Percentiles rank a stretch among this genome's conserved stretches.
Conservation (phyloP, 2,329 filamentous ascomycete species). For the Beauveria sp. region DNA sequence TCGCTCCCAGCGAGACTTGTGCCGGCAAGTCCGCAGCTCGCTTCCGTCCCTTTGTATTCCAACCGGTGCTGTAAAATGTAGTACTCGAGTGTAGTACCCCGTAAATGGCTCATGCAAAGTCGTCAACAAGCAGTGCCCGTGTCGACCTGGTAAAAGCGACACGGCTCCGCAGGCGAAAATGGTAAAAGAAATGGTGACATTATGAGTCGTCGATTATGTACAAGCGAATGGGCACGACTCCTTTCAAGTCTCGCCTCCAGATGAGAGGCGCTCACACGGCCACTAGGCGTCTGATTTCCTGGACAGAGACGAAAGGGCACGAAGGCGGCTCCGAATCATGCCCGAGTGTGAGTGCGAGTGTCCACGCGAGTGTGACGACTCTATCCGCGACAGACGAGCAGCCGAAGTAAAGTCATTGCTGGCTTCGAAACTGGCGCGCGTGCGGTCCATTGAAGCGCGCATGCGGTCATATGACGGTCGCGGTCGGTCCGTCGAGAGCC, state of each 20-base stretch:
- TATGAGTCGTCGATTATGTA: conserved; percentile 24
- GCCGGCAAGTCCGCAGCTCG: conserved; percentile 1
- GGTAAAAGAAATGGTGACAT: conserved; percentile 18
- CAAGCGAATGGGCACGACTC: conserved; percentile 14
- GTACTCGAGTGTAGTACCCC: conserved; percentile 20
- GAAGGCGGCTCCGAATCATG: conserved; percentile 30
- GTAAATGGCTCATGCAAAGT: conserved; percentile 46
- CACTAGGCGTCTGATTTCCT: conserved; percentile 32
- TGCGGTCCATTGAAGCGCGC: conserved; percentile 77
- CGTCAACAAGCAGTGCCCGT: conserved; percentile 26
- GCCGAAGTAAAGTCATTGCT: conserved; percentile 89
- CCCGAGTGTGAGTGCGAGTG: conserved; percentile 13
- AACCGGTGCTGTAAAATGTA: conserved; percentile 2
- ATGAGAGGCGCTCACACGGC: conserved; percentile 17
- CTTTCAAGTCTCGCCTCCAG: conserved; percentile 8
- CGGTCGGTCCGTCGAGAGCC: conserved; percentile 58
- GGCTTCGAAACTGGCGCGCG: conserved; percentile 75
- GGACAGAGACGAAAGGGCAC: conserved; percentile 32
- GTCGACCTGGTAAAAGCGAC: neutral
- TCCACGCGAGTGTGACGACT: conserved; percentile 55
- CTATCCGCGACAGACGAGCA: conserved; percentile 73
- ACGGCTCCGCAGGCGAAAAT: neutral
- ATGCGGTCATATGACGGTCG: conserved; percentile 85
- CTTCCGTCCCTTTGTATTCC: conserved; percentile 2
- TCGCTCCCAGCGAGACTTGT: neutral